Evolutionary conservation across 2,329 filamentous ascomycete species (phyloP).

Genomic region (Venturia nashicola): DNA sequence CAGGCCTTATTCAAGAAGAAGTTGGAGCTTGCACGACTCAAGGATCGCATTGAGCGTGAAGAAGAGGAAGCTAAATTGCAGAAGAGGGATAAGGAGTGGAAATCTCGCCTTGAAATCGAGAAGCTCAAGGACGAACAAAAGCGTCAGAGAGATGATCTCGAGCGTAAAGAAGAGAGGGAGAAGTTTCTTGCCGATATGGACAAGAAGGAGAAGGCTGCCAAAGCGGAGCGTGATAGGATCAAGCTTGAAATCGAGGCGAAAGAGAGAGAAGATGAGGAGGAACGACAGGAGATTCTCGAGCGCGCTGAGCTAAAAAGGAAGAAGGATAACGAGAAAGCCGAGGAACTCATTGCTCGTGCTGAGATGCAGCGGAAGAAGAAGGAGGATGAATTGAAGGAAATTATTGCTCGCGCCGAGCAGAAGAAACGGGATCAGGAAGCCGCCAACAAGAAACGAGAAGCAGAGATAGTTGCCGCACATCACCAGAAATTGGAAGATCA

Average conservation of each 20-base stretch:
- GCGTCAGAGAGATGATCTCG: background rate
- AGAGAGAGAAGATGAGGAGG: constrained; percentile 12
- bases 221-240: constrained; percentile 16
- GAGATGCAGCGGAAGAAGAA: constrained; percentile 2
- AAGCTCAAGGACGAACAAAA: constrained; percentile 7
- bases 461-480: constrained; percentile 10
- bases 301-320: background rate
- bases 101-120: constrained; percentile 8
- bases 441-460: constrained; percentile 2
- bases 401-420: background rate
- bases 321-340: constrained; percentile 1
- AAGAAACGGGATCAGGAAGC: constrained; percentile 5
- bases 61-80: constrained; percentile 16
- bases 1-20: constrained; percentile 24
- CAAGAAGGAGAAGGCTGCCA: constrained; percentile 16
- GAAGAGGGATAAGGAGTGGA: constrained; percentile 18
- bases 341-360: constrained; percentile 1
- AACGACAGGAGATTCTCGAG: constrained; percentile 9
- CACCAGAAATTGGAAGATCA: constrained; percentile 18
- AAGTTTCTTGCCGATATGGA: constrained; percentile 8
- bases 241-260: constrained; percentile 13
- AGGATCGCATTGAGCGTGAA: constrained; percentile 18
- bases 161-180: constrained; percentile 8
- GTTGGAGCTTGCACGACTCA: constrained; percentile 22
- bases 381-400: constrained; percentile 6